Percentiles rank a stretch among this genome's conserved stretches.
Conservation (phyloP, 176 grass and related monocot species). For the Oryza meyeriana region DNA sequence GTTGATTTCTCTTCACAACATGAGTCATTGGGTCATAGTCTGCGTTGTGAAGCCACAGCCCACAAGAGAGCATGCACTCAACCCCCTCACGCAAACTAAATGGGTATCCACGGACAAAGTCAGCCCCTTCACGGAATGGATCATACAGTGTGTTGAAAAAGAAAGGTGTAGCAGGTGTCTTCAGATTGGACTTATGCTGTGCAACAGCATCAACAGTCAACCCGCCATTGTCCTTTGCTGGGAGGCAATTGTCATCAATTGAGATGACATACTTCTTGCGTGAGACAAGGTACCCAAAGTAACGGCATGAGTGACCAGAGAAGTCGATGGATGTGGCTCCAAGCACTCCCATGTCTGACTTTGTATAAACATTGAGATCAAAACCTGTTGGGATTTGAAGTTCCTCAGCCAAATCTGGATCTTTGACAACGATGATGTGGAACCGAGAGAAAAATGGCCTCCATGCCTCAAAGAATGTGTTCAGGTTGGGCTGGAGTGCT, state of each 20-base stretch:
- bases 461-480: conserved; percentile 83
- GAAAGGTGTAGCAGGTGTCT: conserved; percentile 77
- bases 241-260: conserved; percentile 80
- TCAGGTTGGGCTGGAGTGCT: conserved; percentile 72
- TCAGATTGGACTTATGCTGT: conserved; percentile 79
- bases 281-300: conserved; percentile 86
- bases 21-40: conserved; percentile 94
- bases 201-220: conserved; percentile 59
- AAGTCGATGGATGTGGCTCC: conserved; percentile 66
- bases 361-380: conserved; percentile 68
- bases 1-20: conserved; percentile 75
- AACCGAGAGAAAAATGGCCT: conserved; percentile 83
- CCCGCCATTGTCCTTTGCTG: conserved; percentile 64
- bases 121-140: conserved; percentile 70
- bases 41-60: conserved; percentile 79
- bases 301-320: conserved; percentile 71
- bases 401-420: conserved; percentile 62
- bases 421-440: conserved; percentile 84
- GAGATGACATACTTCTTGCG: conserved; percentile 85
- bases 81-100: conserved; percentile 83
- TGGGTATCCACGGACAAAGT: conserved; percentile 97
- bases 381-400: conserved; percentile 76
- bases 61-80: conserved; percentile 80
- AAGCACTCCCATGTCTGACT: conserved; percentile 70
- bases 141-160: conserved; percentile 97